Evolutionary conservation across 2,329 filamentous ascomycete species (phyloP), one percentile per base, ranked within the genome.

Genomic region (Cladobotryum mycophilum): DNA sequence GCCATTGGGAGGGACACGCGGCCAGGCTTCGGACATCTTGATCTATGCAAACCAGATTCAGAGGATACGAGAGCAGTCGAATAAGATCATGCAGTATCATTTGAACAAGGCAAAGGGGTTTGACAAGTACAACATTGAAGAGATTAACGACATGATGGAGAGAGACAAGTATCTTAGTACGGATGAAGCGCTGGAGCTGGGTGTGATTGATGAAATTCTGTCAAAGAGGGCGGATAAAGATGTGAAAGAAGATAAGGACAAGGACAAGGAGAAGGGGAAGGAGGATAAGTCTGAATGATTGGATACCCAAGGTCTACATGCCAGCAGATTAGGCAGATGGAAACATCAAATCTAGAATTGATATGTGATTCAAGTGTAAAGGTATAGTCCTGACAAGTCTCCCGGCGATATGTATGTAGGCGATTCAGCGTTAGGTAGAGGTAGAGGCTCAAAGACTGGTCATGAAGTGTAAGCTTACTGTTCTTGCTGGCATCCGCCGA

Each of bases 41-140:
- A 97, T 99, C 56, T 95, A 99, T 65, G 93, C 93, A 5, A 96
- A 91, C 64, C 92, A 99, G 76, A 99, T 99, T 51, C 77, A 97
- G 65, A 78, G 90, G 52, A 85, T 96, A 49, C 79, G 93, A 52
- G 80, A 84, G 56, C 87, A 92, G 70, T 74, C 96, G 61, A 97
- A 99, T 67, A 78, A 85, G 70, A 97, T 99, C 52, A 96, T 96
- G 67, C 81, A 85, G 66, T 73, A 78, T 47, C 93, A 99, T 68
- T 74, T 99, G 63, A 96, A 91, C 61, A 85, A 82, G 67, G 76
- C 83, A 46, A 80, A 88, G 63, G 85, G 81, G 2, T 65, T 86
- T 53, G 88, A 95, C 18, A 88, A 89, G 68, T 84, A 89, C 66
- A 84, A 77, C 34, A 63, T 95, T 35, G 84, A 90, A 45, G 87